These are phyloP conservation scores for Ichthyophthirius multifiliis DNA, from an alignment of 169 alveolate genomes.

Conservation along the genomic window DNA sequence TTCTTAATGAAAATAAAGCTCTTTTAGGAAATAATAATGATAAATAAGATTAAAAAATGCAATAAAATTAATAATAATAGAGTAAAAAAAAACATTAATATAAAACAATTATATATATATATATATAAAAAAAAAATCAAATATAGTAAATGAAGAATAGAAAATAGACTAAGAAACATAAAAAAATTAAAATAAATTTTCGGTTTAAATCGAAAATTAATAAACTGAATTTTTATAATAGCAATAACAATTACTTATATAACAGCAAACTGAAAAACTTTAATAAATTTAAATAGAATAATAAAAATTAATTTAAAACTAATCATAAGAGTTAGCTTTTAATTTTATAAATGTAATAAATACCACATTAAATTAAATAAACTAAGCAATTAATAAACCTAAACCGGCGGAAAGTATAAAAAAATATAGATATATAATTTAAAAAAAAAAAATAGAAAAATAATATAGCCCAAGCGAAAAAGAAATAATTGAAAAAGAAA, in stretches of 20 bases:
- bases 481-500: background rate
- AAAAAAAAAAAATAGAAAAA: background rate
- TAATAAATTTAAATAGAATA: background rate
- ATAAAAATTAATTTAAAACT: too few relatives aligned
- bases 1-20: background rate
- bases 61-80: background rate
- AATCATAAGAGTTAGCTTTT: background rate
- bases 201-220: too few relatives aligned
- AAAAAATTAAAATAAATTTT: too few relatives aligned
- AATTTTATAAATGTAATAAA: constrained; percentile 1
- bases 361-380: background rate
- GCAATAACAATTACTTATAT: background rate
- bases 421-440: background rate
- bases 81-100: background rate
- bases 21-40: background rate
- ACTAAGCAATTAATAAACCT: background rate
- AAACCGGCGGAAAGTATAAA: background rate
- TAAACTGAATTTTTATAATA: too few relatives aligned
- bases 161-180: too few relatives aligned
- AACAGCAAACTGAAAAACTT: background rate
- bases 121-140: background rate
- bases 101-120: background rate
- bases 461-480: background rate
- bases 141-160: background rate
- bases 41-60: background rate